Base-by-base conservation (phyloP, 2,329 filamentous ascomycete species). In the Ophiosphaerella narmari region DNA sequence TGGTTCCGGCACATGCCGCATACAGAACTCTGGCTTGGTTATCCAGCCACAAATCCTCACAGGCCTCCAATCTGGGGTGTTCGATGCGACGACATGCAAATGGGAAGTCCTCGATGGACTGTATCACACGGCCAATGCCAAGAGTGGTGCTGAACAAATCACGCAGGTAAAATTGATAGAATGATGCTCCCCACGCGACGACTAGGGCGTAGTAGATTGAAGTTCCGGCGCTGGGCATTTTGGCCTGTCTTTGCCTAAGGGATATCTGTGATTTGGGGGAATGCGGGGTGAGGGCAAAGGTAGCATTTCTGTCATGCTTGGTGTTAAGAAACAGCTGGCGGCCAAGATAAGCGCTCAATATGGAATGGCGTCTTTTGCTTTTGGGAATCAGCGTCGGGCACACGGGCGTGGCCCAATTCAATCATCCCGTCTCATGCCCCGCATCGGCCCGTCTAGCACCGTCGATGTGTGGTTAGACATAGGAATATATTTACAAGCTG, bases 21-120 rank as follows among this genome's bases (percentile, higher is more conserved):
- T 70, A 70, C 14, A 70, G 9, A 2, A 58, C 52, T 13, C 66
- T 50, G 5, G 46, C 59, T 16, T 64, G 45, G 41, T 65, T 48
- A 38, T 70, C 66, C 6, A 70, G 54, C 65, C 67, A 70, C 3
- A 70, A 36, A 35, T 70, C 66, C 46, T 69, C 67, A 38, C 66
- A 69, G 5, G 55, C 66, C 37, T 68, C 60, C 13, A 70, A 43
- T 3, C 54, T 53, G 8, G 64, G 55, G 48, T 69, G 57, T 23
- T 54, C 46, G 5, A 69, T 35, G 13, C 62, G 57, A 9, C 59
- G 52, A 39, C 66, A 69, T 3, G 50, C 43, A 37, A 58, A 69
- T 7, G 66, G 63, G 33, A 68, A 69, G 13, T 69, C 64, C 7
- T 67, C 63, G 16, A 68, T 61, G 13, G 43, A 47, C 38, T 69